A percentile compares a stretch with the other conserved stretches of the same genome.
Evolutionary conservation across 2,329 filamentous ascomycete species (phyloP).

Genomic region (Pseudogymnoascus sp.): DNA sequence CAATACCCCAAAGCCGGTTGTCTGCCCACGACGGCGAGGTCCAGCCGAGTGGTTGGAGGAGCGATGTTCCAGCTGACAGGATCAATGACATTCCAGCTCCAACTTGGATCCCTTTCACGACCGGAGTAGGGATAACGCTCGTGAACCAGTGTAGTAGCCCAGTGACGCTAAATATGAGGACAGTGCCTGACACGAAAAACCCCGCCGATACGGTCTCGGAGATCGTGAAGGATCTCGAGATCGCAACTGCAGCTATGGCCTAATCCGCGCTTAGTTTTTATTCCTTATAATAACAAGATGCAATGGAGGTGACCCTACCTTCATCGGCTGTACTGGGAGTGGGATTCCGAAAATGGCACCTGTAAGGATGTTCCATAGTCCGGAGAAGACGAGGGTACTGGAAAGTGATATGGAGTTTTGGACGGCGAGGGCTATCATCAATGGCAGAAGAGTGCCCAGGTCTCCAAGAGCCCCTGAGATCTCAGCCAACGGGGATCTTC

Average conservation of each 20-base stretch:
- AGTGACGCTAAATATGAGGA: slow-evolving; percentile 69
- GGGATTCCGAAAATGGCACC: slow-evolving; percentile 80
- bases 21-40: slow-evolving; percentile 56
- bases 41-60: slow-evolving; percentile 65
- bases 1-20: slow-evolving; percentile 69
- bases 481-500: slow-evolving; percentile 54
- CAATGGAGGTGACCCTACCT: slow-evolving; percentile 32
- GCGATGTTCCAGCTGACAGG: slow-evolving; percentile 61
- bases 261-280: slow-evolving; percentile 35
- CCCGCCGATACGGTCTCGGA: slow-evolving; percentile 75
- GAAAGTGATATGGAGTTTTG: slow-evolving; percentile 72
- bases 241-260: slow-evolving; percentile 86
- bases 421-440: slow-evolving; percentile 77
- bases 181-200: slow-evolving; percentile 63
- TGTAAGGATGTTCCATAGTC: slow-evolving; percentile 76
- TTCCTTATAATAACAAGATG: neutral
- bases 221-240: slow-evolving; percentile 56
- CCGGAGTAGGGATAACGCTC: slow-evolving; percentile 67
- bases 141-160: slow-evolving; percentile 70
- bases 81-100: slow-evolving; percentile 80
- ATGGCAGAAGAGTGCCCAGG: slow-evolving; percentile 78
- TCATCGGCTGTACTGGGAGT: slow-evolving; percentile 83
- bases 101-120: slow-evolving; percentile 91
- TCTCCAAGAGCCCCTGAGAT: slow-evolving; percentile 85
- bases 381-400: slow-evolving; percentile 80